phyloP scores from a whole-genome alignment of 495 filamentous ascomycete genomes.

The Aspergillus sparsus region DNA sequence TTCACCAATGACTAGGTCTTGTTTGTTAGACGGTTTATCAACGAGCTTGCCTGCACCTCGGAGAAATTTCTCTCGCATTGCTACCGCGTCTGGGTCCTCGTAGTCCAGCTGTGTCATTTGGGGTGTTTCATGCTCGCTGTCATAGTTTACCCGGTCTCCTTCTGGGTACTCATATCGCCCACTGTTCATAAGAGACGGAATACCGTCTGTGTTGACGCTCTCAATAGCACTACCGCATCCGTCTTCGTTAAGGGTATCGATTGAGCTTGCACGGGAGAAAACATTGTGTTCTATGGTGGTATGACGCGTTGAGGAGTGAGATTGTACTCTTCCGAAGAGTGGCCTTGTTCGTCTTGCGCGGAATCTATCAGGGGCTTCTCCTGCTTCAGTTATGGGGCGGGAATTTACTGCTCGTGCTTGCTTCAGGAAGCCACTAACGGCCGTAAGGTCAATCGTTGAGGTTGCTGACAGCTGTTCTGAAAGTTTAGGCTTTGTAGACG shows the following conservation, averaged over 20 bases:
- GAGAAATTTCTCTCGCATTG: constrained; percentile 51
- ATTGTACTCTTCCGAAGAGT: constrained; percentile 52
- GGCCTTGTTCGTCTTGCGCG: constrained; percentile 39
- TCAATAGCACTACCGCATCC: constrained; percentile 50
- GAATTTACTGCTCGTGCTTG: constrained; percentile 45
- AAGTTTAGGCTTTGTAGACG: constrained; percentile 21
- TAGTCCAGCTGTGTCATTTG: constrained; percentile 58
- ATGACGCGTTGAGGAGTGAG: constrained; percentile 36
- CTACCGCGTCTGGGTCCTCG: constrained; percentile 52
- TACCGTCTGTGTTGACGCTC: constrained; percentile 35
- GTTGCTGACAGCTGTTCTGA: constrained; percentile 20
- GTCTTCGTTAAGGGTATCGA: constrained; percentile 58
- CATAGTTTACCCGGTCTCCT: constrained; percentile 23
- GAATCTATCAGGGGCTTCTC: constrained; percentile 23
- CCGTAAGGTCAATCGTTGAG: constrained; percentile 37
- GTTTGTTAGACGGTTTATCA: constrained; percentile 30
- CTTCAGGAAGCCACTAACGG: constrained; percentile 42
- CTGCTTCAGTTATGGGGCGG: constrained; percentile 24
- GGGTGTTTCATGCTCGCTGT: constrained; percentile 39
- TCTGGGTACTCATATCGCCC: constrained; percentile 36
- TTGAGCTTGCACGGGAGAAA: constrained; percentile 52
- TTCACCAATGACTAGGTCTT: constrained; percentile 31
- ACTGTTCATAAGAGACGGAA: constrained; percentile 39
- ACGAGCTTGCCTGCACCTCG: constrained; percentile 43
- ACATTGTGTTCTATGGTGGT: constrained; percentile 17